phyloP scores from a whole-genome alignment of 768 basidiomycete genomes.

The Gyrodon lividus region DNA sequence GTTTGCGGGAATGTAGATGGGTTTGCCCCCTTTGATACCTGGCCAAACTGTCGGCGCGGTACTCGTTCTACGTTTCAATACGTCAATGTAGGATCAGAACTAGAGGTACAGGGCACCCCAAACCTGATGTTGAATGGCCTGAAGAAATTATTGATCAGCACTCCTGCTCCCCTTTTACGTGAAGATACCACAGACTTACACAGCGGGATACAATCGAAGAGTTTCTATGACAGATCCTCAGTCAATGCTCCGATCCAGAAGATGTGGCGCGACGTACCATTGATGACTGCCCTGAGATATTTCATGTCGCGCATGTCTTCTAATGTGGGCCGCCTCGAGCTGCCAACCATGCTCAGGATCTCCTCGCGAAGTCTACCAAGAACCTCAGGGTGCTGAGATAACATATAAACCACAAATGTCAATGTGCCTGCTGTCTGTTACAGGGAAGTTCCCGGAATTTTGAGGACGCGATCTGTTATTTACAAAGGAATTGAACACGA shows the following conservation, averaged over 20 bases:
- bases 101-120: neutral
- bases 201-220: constrained; percentile 29
- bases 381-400: constrained; percentile 29
- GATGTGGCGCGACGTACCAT: constrained; percentile 18
- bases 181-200: constrained; percentile 19
- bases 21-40: constrained; percentile 20
- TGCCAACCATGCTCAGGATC: constrained; percentile 27
- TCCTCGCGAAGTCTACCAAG: constrained; percentile 31
- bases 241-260: neutral
- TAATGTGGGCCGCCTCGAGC: constrained; percentile 26
- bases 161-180: neutral
- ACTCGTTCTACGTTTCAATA: constrained; percentile 19
- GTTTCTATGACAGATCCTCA: constrained; percentile 23
- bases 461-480: neutral
- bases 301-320: constrained; percentile 38
- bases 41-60: constrained; percentile 23
- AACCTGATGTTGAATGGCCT: constrained; percentile 29
- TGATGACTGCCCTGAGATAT: constrained; percentile 40
- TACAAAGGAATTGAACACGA: neutral
- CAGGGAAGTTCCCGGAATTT: neutral
- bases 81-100: neutral
- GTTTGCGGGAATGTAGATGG: constrained; percentile 33
- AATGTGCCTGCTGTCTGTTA: constrained; percentile 31
- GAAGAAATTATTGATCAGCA: neutral
- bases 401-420: constrained; percentile 29